Base-by-base conservation (phyloP, 345 rosid genomes). In the Noccaea caerulescens region DNA sequence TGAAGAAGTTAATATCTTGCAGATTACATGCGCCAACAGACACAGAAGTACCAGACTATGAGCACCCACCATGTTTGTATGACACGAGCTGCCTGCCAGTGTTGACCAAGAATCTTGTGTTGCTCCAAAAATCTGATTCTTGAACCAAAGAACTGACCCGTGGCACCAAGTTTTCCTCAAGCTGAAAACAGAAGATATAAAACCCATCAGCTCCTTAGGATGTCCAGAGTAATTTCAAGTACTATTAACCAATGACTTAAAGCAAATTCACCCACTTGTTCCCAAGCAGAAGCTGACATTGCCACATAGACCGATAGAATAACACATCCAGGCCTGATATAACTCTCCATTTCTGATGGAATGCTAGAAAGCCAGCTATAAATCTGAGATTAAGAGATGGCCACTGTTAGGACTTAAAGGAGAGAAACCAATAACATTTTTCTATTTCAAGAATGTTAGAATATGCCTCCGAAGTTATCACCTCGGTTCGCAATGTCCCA, bases 321-420 rank as follows among this genome's bases (percentile, higher is more conserved):
- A 75, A 92, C 88, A 67, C 98, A 92, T 32, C 98, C 98, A 59
- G 96, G 96, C 76, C 98, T 87, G 81, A 92, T 89, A 81, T 84
- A 86, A 79, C 98, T 89, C 82, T 92, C 98, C 96, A 92, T 92
- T 51, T 92, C 98, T 49, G 89, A 82, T 42, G 98, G 98, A 78
- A 90, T 78, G 71, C 59, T 89, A 39, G 93, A 89, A 76, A 89
- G 96, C 98, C 98, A 92, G 73, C 68, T 87, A 78, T 74, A 86
- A 43, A 89, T 87, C 98, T 92, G 87, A 49, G 61, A 83, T 43
- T 76, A 14, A 77, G 11, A 52, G 16, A 43, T 13, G 58, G 20
- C 18, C 57, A 50, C 30, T 61, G 47, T 53, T 38, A 63, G 51
- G 45, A 59, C 45, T 58, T 20, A 4, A 10, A 5, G 6, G 7